A percentile compares a stretch with the other conserved stretches of the same genome.
These are phyloP conservation scores for Phycomyces nitens DNA, from an alignment of 192 early-diverging fungal species.

Conservation along the genomic window DNA sequence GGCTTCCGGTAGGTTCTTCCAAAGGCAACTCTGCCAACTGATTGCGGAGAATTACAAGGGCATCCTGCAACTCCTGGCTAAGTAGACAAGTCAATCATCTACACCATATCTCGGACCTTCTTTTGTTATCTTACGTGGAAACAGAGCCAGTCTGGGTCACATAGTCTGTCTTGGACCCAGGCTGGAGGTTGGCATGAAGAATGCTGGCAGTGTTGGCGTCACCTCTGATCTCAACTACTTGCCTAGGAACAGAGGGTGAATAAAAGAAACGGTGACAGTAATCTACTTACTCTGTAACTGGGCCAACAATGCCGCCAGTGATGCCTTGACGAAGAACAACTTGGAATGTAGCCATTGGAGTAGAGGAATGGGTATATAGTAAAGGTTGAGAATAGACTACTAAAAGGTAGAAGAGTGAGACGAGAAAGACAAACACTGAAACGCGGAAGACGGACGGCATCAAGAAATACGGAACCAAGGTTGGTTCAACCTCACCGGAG, in stretches of 20 bases:
- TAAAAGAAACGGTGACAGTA: background rate
- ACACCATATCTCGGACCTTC: background rate
- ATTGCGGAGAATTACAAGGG: slow-evolving; percentile 9
- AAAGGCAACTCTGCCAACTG: slow-evolving; percentile 15
- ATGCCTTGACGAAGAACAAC: slow-evolving; percentile 33
- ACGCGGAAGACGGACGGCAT: too few relatives aligned
- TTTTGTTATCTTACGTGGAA: slow-evolving; percentile 12
- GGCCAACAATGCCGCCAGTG: slow-evolving; percentile 33
- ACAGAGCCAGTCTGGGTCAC: slow-evolving; percentile 11
- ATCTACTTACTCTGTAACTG: slow-evolving; percentile 29
- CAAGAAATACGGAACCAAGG: too few relatives aligned
- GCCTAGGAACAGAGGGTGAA: slow-evolving; percentile 13
- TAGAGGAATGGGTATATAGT: background rate
- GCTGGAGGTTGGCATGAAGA: slow-evolving; percentile 23
- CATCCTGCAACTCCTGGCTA: slow-evolving; percentile 19
- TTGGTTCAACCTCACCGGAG: too few relatives aligned
- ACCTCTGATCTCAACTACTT: slow-evolving; percentile 31
- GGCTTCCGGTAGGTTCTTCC: slow-evolving; percentile 31
- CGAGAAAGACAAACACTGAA: background rate
- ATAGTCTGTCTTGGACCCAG: slow-evolving; percentile 19
- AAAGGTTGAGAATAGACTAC: background rate
- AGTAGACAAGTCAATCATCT: background rate
- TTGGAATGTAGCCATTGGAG: slow-evolving; percentile 19
- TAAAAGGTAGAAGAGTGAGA: background rate
- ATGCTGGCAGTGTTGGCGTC: slow-evolving; percentile 28